Evolutionary conservation across 129 eudicot genomes (phyloP).

Genomic region (Helianthus annuus): HanXRQr2.0-SUNRISE NC_035446.2:167554831-167555330

Average conservation of each 20-base stretch:
- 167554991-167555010: constrained; percentile 21
- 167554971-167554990: constrained; percentile 33
- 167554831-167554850: neutral
- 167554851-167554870: constrained; percentile 3
- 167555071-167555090: constrained; percentile 35
- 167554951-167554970: constrained; percentile 32
- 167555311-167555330: no score
- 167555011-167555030: constrained; percentile 37
- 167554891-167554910: constrained; percentile 18
- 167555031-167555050: constrained; percentile 40
- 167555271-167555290: no score
- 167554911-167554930: constrained; percentile 14
- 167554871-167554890: constrained; percentile 19
- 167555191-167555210: constrained; percentile 23
- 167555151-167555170: constrained; percentile 32
- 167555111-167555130: constrained; percentile 34
- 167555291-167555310: no score
- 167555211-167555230: no score
- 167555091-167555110: constrained; percentile 33
- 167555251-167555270: no score
- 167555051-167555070: constrained; percentile 33
- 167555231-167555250: no score
- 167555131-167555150: constrained; percentile 30
- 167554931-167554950: constrained; percentile 20
- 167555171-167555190: constrained; percentile 34